A percentile compares a stretch with the other conserved stretches of the same genome.
Evolutionary conservation across 768 basidiomycete species (phyloP).

Genomic region (Boletus rubescentipes): DNA sequence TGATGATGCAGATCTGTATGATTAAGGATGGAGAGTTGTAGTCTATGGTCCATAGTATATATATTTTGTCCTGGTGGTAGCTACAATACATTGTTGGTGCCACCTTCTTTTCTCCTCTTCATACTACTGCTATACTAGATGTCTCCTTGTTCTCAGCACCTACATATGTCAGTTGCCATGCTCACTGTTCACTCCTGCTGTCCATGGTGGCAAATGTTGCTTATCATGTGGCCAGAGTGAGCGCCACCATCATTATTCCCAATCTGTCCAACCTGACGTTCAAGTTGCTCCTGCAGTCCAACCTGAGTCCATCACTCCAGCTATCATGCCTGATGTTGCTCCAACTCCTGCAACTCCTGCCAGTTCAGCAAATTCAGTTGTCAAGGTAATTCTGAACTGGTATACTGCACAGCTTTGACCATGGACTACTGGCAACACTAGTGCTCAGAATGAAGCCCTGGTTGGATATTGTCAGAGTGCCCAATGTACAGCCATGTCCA

Average conservation of each 20-base stretch:
- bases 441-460: neutral
- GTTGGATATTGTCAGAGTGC: neutral
- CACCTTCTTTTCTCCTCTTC: neutral
- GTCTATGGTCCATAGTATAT: no score
- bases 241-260: neutral
- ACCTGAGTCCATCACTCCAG: no score
- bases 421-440: neutral
- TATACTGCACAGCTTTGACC: neutral
- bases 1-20: conserved; percentile 6
- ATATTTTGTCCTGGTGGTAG: no score
- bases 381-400: neutral
- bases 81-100: neutral
- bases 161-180: neutral
- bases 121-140: neutral
- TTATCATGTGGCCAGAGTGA: neutral
- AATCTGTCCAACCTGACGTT: neutral
- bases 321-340: no score
- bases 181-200: neutral
- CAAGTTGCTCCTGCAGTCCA: neutral
- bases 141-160: neutral
- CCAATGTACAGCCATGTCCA: neutral
- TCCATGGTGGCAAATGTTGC: neutral
- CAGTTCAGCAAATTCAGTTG: no score
- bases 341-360: no score
- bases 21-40: neutral